Base-by-base conservation (phyloP, 1,139 yeast genomes). In the Geotrichum citri-aurantii region DNA sequence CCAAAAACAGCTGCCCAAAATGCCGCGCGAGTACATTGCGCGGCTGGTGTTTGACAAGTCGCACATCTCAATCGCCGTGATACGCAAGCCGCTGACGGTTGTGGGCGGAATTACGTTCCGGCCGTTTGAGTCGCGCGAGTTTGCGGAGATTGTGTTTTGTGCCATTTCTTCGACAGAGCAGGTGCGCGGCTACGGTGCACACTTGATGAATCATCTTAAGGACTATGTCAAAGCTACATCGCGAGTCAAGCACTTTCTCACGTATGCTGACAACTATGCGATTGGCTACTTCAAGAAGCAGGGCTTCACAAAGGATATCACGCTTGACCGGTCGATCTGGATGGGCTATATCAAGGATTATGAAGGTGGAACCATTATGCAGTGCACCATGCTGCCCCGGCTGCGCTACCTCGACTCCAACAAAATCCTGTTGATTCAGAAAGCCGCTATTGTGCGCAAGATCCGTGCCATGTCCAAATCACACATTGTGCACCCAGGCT, bases 321-420 rank as follows among this genome's bases (percentile, higher is more conserved):
- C 96, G 4, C 78, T 93, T 55, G 95, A 92, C 55, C 87, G 86
- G 66, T 82, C 85, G 50, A 80, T 86, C 46, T 93, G 99, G 99
- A 90, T 91, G 95, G 99, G 99, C 6, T 93, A 93, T 72, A 93
- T 93, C 69, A 93, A 95, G 73, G 99, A 93, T 77, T 93, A 93
- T 72, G 99, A 93, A 75, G 99, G 99, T 44, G 99, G 99, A 66
- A 95, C 99, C 0, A 77, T 93, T 62, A 93, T 93, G 98, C 98
- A 95, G 73, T 95, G 99, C 71, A 77, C 93, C 1, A 92, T 92
- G 96, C 77, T 93, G 57, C 97, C 98, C 0, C 77, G 83, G 52
- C 85, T 88, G 59, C 81, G 99, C 63, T 93, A 95, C 71, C 78
- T 93, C 52, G 99, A 95, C 71, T 87, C 91, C 66, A 86, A 87